phyloP scores from a whole-genome alignment of 805 yeast genomes.

The Wickerhamomyces alni region DNA sequence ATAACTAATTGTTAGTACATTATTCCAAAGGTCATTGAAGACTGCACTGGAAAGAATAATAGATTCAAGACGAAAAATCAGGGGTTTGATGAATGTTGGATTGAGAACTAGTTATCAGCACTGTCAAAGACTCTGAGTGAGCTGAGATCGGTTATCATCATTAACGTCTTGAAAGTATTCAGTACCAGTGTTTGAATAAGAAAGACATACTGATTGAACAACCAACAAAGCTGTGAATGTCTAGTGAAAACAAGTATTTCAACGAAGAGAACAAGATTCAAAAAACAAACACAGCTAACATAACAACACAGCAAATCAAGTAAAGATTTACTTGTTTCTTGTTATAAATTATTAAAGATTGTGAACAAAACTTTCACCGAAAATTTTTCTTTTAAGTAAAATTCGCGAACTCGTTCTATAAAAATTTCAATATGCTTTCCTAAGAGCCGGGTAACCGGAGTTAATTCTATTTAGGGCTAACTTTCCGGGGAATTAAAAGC shows the following conservation, averaged over 20 bases:
- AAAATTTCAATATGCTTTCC: too few species aligned
- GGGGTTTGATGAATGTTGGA: constrained; percentile 19
- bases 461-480: not conserved
- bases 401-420: not conserved
- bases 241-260: too few species aligned
- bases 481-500: not conserved
- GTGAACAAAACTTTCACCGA: not conserved
- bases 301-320: too few species aligned
- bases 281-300: too few species aligned
- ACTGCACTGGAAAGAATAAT: too few species aligned
- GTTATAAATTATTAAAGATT: too few species aligned
- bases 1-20: not conserved
- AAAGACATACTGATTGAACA: not conserved
- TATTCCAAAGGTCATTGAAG: too few species aligned
- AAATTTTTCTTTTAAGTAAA: not conserved
- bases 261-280: too few species aligned
- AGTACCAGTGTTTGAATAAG: not conserved
- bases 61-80: constrained; percentile 3
- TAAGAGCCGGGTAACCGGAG: not conserved
- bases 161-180: constrained; percentile 1
- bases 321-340: too few species aligned
- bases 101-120: constrained; percentile 14
- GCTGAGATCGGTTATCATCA: constrained; percentile 21
- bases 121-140: constrained; percentile 18
- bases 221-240: too few species aligned